Conservation (phyloP, 495 filamentous ascomycete genomes). For the Aspergillus incahuasiensis region DNA sequence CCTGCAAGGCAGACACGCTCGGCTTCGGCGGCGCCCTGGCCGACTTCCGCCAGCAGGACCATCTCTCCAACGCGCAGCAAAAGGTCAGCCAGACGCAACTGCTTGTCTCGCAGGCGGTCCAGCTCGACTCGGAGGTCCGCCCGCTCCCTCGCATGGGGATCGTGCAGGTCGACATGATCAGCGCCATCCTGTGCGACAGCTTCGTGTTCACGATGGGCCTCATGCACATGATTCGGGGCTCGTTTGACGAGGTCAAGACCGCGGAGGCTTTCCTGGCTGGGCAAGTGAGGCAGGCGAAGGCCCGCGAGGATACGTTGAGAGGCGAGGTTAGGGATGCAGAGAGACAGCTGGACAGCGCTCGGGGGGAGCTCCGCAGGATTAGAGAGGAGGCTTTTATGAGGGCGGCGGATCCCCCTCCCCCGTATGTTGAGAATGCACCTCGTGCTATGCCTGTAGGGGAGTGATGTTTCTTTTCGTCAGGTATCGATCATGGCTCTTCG, state of each 20-base stretch:
- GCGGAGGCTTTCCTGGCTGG: neutral
- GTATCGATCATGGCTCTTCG: no score
- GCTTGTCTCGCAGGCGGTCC: neutral
- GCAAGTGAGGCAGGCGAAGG: neutral
- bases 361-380: neutral
- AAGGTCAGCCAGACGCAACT: slow-evolving; percentile 7
- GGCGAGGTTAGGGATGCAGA: neutral
- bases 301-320: neutral
- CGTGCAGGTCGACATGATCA: neutral
- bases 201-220: neutral
- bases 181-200: slow-evolving; percentile 1
- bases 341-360: neutral
- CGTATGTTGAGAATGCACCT: slow-evolving; percentile 1
- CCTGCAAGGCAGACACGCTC: neutral
- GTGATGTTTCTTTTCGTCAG: neutral
- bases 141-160: neutral
- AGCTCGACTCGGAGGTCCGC: neutral
- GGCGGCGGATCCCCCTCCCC: slow-evolving; percentile 3
- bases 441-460: neutral
- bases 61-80: neutral
- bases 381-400: slow-evolving; percentile 3
- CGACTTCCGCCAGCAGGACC: neutral
- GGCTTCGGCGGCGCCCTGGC: neutral
- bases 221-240: neutral
- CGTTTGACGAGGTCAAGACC: neutral